Conservation (phyloP, 306 rosid genomes). For the Carpinus viminea region DNA sequence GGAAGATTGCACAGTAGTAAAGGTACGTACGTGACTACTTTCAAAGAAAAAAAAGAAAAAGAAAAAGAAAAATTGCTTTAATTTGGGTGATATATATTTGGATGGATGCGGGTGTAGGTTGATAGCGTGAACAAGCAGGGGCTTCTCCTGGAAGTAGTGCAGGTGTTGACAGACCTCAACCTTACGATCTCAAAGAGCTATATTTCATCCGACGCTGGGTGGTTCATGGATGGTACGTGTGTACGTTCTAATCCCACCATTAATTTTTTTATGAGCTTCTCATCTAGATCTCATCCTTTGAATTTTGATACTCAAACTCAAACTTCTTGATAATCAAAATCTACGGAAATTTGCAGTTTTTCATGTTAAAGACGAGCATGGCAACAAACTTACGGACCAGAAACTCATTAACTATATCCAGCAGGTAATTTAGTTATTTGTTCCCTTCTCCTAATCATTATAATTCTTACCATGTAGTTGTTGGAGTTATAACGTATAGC, state of each 20-base stretch:
- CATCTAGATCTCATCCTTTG: too few species aligned
- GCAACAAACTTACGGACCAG: slow-evolving; percentile 58
- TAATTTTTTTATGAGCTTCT: neutral
- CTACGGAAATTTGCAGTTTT: slow-evolving; percentile 47
- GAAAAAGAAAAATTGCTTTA: too few species aligned
- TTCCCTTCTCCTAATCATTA: neutral
- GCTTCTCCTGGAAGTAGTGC: slow-evolving; percentile 71
- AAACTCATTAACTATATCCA: slow-evolving; percentile 49
- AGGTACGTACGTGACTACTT: slow-evolving; percentile 32
- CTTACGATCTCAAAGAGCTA: slow-evolving; percentile 63
- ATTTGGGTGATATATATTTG: too few species aligned
- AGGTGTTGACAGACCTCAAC: slow-evolving; percentile 69
- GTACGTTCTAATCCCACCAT: neutral
- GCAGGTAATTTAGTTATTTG: slow-evolving; percentile 36
- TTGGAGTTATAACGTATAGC: too few species aligned
- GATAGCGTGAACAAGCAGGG: slow-evolving; percentile 70
- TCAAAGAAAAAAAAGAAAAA: too few species aligned
- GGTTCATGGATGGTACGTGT: slow-evolving; percentile 73
- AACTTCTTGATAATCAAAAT: neutral
- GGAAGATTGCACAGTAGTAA: slow-evolving; percentile 69
- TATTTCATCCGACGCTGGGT: slow-evolving; percentile 70
- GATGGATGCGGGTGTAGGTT: slow-evolving; percentile 37
- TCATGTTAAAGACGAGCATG: slow-evolving; percentile 60
- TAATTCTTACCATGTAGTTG: too few species aligned
- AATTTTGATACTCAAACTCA: neutral